phyloP scores from a whole-genome alignment of 75 land plant species.

The Pinus taeda region DNA sequence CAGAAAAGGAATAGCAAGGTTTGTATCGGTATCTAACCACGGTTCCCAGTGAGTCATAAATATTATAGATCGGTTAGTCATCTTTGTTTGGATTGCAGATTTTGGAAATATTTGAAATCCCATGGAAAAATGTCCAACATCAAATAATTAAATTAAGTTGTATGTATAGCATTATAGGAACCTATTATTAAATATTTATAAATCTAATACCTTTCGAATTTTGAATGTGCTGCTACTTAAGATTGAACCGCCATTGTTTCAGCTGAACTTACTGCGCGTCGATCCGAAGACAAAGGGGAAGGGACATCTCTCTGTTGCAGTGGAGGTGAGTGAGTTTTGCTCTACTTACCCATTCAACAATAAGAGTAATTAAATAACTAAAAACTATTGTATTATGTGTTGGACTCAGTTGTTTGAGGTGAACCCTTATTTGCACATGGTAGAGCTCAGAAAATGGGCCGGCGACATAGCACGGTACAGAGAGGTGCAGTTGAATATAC shows the following conservation, averaged over 20 bases:
- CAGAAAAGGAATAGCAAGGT: constrained; percentile 63
- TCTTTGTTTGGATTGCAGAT: no score
- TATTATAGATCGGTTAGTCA: no score
- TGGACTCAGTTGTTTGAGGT: constrained; percentile 54
- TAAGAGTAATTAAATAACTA: no score
- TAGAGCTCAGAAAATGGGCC: constrained; percentile 40
- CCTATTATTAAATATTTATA: no score
- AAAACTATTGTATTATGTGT: neutral
- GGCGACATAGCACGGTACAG: neutral
- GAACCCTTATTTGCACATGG: constrained; percentile 54
- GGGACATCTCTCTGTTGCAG: constrained; percentile 23
- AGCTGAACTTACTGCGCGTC: constrained; percentile 42
- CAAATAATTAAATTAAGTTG: no score
- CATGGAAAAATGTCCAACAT: no score
- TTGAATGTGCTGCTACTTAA: no score
- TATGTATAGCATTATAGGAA: no score
- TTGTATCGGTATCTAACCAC: neutral
- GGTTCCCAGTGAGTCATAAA: no score
- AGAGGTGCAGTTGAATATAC: neutral
- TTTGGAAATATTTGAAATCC: no score
- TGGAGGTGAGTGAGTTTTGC: neutral
- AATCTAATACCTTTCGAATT: no score
- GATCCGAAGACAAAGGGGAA: constrained; percentile 18
- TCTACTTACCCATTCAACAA: no score
- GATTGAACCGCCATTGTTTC: neutral